phyloP scores from a whole-genome alignment of 768 basidiomycete genomes.

The Neoboletus magnificus region DNA sequence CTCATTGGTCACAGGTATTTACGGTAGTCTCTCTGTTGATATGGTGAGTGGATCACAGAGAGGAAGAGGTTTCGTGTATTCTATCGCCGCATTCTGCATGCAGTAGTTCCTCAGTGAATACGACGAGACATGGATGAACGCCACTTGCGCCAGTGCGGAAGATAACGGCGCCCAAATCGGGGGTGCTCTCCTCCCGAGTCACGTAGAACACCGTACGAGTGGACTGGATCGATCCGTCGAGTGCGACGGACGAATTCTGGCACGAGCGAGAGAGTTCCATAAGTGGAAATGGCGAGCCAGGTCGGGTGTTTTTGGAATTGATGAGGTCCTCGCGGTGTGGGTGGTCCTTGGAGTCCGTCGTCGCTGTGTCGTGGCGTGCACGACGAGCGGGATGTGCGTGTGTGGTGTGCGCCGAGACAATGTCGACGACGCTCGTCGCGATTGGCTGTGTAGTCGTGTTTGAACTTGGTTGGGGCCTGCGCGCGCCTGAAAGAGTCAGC shows the following conservation, averaged over 20 bases:
- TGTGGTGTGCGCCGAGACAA: not conserved
- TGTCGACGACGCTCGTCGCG: not conserved
- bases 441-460: constrained; percentile 33
- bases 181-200: not conserved
- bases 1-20: not conserved
- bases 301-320: constrained; percentile 21
- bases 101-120: not conserved
- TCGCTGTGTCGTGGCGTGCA: not conserved
- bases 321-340: constrained; percentile 10
- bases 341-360: not conserved
- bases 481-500: constrained; percentile 24
- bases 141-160: not conserved
- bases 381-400: not conserved
- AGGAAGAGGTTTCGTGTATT: not conserved
- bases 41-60: not conserved
- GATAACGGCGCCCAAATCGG: not conserved
- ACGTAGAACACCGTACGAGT: too few species aligned
- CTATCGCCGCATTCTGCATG: not conserved
- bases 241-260: not conserved
- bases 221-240: too few species aligned
- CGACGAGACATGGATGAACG: not conserved
- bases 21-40: not conserved
- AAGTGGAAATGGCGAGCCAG: constrained; percentile 22
- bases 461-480: constrained; percentile 30
- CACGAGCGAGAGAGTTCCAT: constrained; percentile 13